Base-by-base conservation (phyloP, 805 yeast species). In the Nakazawaea wyomingensis region DNA sequence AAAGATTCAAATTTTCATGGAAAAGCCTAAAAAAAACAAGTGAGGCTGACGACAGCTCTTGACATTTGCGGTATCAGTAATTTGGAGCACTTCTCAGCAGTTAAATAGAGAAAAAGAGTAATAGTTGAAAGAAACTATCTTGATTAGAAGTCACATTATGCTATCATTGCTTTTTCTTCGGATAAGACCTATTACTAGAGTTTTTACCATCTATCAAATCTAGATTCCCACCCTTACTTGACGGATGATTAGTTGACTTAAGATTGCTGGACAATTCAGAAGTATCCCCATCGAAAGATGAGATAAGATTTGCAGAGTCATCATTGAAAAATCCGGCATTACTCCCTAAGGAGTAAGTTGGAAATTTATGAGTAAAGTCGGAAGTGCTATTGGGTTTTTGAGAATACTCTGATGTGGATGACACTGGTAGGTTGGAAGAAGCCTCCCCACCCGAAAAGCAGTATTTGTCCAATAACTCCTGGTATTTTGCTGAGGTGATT, bases 401-500 rank as follows among this genome's bases (percentile, higher is more conserved):
- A 14, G 38, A 4, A 14, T 22, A 8, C 16, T 35, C 28, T 5
- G 29, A 31, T 9, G 5, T 24, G 31, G 4, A 18, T n/a, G 3
- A 18, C 16, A 8, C 9, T 16, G 4, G 33, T n/a, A n/a, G 21
- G 4, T 9, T 40, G 7, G 10, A 30, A 22, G n/a, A n/a, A n/a
- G n/a, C n/a, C 5, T 27, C 36, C 3, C 42, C 36, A 16, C 46
- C 43, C 13, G 74, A 80, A 51, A 81, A 81, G 50, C 87, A 81
- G 52, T 76, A 81, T 22, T 74, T 71, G 38, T 79, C 78, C 40
- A 81, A 58, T 17, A 80, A 58, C 45, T 78, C 76, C 49, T 74
- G 71, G 52, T 80, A 80, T 1, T 78, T 65, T 50, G 72, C 69
- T 4, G 82, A 71, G 50, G 76, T 67, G 41, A 73, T 59, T 11